Conservation (phyloP, 2,329 filamentous ascomycete species). For the Alternaria postmessia region DNA sequence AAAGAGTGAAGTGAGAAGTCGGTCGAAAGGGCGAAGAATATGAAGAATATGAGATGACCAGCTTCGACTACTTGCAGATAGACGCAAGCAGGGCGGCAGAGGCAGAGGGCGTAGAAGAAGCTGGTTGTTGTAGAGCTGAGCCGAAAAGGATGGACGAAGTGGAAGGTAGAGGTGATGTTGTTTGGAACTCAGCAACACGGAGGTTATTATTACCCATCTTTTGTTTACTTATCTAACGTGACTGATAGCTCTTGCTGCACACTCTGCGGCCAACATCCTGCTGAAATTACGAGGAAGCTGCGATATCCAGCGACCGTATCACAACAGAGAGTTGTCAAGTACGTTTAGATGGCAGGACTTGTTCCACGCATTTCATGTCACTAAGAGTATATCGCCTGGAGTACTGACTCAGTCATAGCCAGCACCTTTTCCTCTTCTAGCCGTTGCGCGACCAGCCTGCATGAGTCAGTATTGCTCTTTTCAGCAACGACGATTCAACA, state of each 20-base stretch:
- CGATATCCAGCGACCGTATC: background rate
- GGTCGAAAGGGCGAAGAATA: background rate
- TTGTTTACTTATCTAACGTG: constrained; percentile 1
- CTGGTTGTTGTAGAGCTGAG: constrained; percentile 18
- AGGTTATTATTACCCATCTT: background rate
- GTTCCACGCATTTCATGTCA: background rate
- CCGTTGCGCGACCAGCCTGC: constrained; percentile 48
- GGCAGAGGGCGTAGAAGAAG: constrained; percentile 14
- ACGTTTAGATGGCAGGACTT: background rate
- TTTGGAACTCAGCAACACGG: background rate
- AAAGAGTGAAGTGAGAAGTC: background rate
- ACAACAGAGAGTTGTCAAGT: background rate
- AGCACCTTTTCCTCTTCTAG: constrained; percentile 56
- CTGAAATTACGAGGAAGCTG: background rate
- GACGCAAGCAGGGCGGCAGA: background rate
- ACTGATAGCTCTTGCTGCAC: constrained; percentile 6
- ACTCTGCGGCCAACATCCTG: background rate
- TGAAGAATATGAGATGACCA: constrained; percentile 17
- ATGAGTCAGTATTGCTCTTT: background rate
- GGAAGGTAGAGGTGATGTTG: constrained; percentile 13
- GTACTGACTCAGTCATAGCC: constrained; percentile 48
- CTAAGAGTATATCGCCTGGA: constrained; percentile 36
- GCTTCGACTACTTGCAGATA: constrained; percentile 15
- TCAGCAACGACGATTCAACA: background rate
- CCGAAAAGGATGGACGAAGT: constrained; percentile 17